A percentile compares a stretch with the other conserved stretches of the same genome.
Evolutionary conservation across 1,284 basidiomycete species (phyloP).

Genomic region (Stereum hirsutum): DNA sequence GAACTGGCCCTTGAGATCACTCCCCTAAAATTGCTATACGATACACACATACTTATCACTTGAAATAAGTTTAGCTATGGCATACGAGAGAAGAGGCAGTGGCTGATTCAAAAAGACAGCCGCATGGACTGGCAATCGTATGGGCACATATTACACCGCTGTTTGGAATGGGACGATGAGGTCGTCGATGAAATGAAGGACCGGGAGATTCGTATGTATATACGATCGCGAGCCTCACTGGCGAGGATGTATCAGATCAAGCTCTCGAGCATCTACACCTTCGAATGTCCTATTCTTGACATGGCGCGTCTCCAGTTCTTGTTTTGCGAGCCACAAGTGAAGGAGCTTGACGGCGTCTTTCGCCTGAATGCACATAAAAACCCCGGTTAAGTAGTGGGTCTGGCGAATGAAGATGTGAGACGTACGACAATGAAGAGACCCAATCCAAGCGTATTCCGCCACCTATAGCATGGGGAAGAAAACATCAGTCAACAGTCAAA

Average conservation of each 20-base stretch:
- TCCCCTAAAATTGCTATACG: too few relatives aligned
- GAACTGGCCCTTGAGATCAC: too few relatives aligned
- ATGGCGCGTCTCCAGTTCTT: constrained; percentile 54
- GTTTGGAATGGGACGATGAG: too few relatives aligned
- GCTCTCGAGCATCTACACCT: constrained; percentile 52
- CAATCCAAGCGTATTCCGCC: constrained; percentile 64
- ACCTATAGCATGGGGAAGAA: constrained; percentile 30
- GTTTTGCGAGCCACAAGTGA: constrained; percentile 59
- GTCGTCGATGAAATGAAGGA: too few relatives aligned
- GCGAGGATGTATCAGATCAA: constrained; percentile 50
- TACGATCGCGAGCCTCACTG: not conserved
- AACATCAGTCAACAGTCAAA: not conserved
- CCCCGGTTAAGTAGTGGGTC: not conserved
- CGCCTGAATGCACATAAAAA: constrained; percentile 28
- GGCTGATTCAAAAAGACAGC: too few relatives aligned
- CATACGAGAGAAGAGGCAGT: too few relatives aligned
- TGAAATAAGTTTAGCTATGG: too few relatives aligned
- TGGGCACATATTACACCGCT: too few relatives aligned
- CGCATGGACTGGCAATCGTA: too few relatives aligned
- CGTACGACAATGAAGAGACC: constrained; percentile 59
- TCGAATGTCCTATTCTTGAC: constrained; percentile 61
- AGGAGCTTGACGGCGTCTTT: constrained; percentile 58
- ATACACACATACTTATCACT: too few relatives aligned
- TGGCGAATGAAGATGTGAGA: constrained; percentile 5
- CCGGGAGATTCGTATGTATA: not conserved